Base-by-base conservation (phyloP, 352 stramenopile genomes). In the Pythium aphanidermatum region DNA sequence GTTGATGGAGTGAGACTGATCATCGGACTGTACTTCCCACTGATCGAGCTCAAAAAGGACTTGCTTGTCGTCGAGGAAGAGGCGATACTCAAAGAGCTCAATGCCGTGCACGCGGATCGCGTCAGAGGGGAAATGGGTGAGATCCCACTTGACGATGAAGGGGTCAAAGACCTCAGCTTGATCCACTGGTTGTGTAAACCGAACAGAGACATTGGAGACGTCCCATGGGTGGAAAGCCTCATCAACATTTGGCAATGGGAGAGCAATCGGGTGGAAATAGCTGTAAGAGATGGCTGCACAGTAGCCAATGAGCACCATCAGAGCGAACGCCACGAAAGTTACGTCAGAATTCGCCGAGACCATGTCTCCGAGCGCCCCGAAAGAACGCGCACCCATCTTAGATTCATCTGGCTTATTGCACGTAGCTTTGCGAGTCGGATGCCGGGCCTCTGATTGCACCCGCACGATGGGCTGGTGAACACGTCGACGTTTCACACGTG, bases 31-130 rank as follows among this genome's bases (percentile, higher is more conserved):
- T 11, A 47, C 21, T 2, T 21, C 37, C 49, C 42, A 60, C 14
- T 75, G 54, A 2, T 41, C 64, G 4, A 84, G 46, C 40, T 84
- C 69, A 6, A 60, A 73, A 1, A 48, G 23, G 24, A 77, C 42
- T n/a, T 52, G 46, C 8, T 55, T 26, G 14, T 65, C 60, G 16
- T 84, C 54, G 4, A 81, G 21, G 8, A 52, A 60, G 8, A 81
- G 23, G 10, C 50, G 45, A 28, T 77, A 84, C 29, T 66, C 53
- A 44, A 70, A 81, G 8, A 65, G 57, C 28, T 84, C 72, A 4
- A 63, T 52, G 3, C 72, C 72, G 34, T 69, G 64, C 16, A 63
- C 26, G 9, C 46, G 32, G 9, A 84, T 41, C 1, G 67, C 64
- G 5, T 68, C 46, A 0, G 24, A 34, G 19, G 72, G 72, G 19